phyloP scores from a whole-genome alignment of 805 yeast species.

The Lipomyces orientalis region DNA sequence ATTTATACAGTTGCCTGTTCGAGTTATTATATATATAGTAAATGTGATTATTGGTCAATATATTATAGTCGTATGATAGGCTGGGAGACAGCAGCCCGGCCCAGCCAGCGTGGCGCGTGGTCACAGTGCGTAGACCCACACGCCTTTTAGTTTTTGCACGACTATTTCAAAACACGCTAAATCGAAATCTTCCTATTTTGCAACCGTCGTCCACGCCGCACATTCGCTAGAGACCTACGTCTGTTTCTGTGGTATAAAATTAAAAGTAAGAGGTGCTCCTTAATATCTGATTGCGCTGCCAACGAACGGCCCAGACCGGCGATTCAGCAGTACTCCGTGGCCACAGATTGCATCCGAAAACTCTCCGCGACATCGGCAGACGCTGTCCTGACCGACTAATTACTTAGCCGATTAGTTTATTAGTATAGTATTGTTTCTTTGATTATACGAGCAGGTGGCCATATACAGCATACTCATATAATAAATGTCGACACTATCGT shows the following conservation, averaged over 20 bases:
- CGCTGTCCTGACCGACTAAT: background rate
- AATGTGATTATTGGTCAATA: background rate
- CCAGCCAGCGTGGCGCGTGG: background rate
- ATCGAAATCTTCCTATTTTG: background rate
- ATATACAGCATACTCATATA: background rate
- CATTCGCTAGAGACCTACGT: background rate
- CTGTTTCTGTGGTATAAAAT: background rate
- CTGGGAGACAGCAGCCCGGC: too few species aligned
- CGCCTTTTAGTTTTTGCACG: background rate
- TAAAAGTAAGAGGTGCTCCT: background rate
- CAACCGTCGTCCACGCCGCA: background rate
- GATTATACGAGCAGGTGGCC: background rate
- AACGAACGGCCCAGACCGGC: background rate
- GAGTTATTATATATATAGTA: background rate
- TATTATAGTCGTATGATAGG: background rate
- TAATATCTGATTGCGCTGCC: background rate
- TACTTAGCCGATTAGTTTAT: background rate
- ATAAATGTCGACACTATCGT: background rate
- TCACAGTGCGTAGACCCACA: background rate
- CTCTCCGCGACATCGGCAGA: background rate
- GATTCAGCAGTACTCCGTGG: background rate
- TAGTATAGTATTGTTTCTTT: background rate
- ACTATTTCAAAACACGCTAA: background rate
- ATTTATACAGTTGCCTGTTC: conserved; percentile 1
- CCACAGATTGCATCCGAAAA: background rate